Evolutionary conservation across 805 yeast species (phyloP).

Genomic region (Hanseniaspora valbyensis): DNA sequence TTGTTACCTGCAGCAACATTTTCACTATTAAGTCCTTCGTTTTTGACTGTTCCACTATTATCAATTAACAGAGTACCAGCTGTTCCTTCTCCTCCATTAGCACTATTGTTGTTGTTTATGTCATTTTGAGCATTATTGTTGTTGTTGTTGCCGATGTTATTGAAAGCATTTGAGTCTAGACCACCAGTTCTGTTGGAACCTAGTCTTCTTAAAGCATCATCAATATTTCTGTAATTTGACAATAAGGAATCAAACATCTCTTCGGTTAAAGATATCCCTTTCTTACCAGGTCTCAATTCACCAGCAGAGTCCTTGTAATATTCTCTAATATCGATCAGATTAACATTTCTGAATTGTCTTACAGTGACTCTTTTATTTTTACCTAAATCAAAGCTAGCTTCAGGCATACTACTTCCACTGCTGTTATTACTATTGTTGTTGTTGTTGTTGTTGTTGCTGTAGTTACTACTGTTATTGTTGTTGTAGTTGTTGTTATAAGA

Average conservation of each 20-base stretch:
- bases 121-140: too few species aligned
- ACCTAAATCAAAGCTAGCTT: conserved; percentile 36
- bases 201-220: conserved; percentile 29
- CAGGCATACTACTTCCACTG: conserved; percentile 20
- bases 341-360: conserved; percentile 53
- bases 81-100: neutral
- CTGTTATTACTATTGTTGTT: neutral
- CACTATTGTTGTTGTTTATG: neutral
- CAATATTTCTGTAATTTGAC: conserved; percentile 29
- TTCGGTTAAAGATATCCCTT: conserved; percentile 37
- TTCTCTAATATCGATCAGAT: conserved; percentile 75
- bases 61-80: conserved; percentile 8
- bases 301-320: conserved; percentile 54
- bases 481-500: conserved; percentile 13
- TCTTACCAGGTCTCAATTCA: conserved; percentile 68
- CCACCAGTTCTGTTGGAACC: conserved; percentile 30
- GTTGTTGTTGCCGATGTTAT: conserved; percentile 17
- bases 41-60: conserved; percentile 11
- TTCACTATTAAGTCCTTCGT: conserved; percentile 4
- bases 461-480: neutral
- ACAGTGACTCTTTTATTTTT: conserved; percentile 62
- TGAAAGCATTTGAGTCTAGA: conserved; percentile 23
- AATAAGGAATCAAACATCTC: conserved; percentile 30
- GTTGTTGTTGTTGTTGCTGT: conserved; percentile 15
- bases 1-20: conserved; percentile 14